Evolutionary conservation across 2,329 filamentous ascomycete genomes (phyloP), one percentile per base, ranked within the genome.

Genomic region (Xylariaceae sp.): DNA sequence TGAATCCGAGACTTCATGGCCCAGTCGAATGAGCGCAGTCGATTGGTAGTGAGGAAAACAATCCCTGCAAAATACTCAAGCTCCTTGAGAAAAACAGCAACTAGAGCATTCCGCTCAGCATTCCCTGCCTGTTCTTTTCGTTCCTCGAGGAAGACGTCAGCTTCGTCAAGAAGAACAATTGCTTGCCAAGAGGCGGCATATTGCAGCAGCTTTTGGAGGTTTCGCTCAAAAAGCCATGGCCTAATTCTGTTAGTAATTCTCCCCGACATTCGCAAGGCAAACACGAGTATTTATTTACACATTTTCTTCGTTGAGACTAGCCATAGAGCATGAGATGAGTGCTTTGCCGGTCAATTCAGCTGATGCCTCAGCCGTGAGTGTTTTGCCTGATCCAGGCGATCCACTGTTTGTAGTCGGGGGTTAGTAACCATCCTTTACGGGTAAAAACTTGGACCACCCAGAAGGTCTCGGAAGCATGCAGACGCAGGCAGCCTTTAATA

Each of bases 21-120:
- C 36, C 70, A 68, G 53, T 78, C 75, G 36, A 77, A 72, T 2
- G 65, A 58, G 3, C 70, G 69, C 8, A 75, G 68, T 10, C 73
- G 70, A 59, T 76, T 78, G 18, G 74, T 77, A 0, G 74, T 77
- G 6, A 77, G 66, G 59, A 72, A 73, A 8, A 75, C 59, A 41
- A 74, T 72, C 0, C 73, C 73, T 1, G 60, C 58, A 43, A 72
- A 74, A 57, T 73, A 74, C 54, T 74, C 72, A 5, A 75, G 60
- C 2, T 71, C 63, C 9, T 65, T 65, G 8, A 74, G 64, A 55
- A 75, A 74, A 8, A 72, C 67, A 58, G 61, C 58, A 0, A 66
- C 62, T 7, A 64, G 55, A 3, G 57, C 50, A 21, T 62, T 65
- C 13, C 52, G 55, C n/a, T 55, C 27, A 13, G 51, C 48, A 39